phyloP scores from a whole-genome alignment of 306 rosid species.

The Prunus armeniaca region DNA sequence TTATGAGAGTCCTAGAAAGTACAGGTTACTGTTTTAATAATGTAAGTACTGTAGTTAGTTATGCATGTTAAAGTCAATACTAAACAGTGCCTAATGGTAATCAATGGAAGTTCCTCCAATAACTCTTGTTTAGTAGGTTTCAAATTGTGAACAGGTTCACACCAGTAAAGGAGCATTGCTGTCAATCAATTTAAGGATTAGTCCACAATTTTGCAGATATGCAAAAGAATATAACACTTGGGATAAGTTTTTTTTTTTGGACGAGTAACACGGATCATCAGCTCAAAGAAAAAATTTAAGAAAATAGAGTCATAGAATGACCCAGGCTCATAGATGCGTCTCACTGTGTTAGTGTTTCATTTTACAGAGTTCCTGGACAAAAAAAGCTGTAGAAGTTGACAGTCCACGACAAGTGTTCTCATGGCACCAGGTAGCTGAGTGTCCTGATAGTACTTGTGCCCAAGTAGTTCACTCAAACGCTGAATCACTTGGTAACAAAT shows the following conservation, averaged over 20 bases:
- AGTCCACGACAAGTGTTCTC: conserved; percentile 58
- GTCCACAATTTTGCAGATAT: neutral
- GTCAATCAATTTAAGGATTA: neutral
- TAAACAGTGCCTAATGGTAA: neutral
- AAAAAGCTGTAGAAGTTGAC: conserved; percentile 76
- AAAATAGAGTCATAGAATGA: neutral
- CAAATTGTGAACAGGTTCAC: neutral
- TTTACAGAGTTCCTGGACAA: conserved; percentile 91
- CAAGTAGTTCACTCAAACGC: conserved; percentile 70
- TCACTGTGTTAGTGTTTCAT: conserved; percentile 6
- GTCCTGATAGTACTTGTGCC: conserved; percentile 85
- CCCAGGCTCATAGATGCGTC: neutral
- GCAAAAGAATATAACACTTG: neutral
- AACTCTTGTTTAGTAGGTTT: neutral
- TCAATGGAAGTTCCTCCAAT: neutral
- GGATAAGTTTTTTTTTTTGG: neutral
- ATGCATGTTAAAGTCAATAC: neutral
- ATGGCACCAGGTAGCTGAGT: conserved; percentile 50
- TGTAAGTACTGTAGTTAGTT: too few species aligned
- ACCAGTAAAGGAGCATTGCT: neutral
- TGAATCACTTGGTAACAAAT: conserved; percentile 41
- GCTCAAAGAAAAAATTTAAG: neutral
- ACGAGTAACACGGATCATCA: neutral
- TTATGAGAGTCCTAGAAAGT: neutral
- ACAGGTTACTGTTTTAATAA: neutral